Evolutionary conservation across 1,284 basidiomycete genomes (phyloP).

Genomic region (Leccinum solheimii): DNA sequence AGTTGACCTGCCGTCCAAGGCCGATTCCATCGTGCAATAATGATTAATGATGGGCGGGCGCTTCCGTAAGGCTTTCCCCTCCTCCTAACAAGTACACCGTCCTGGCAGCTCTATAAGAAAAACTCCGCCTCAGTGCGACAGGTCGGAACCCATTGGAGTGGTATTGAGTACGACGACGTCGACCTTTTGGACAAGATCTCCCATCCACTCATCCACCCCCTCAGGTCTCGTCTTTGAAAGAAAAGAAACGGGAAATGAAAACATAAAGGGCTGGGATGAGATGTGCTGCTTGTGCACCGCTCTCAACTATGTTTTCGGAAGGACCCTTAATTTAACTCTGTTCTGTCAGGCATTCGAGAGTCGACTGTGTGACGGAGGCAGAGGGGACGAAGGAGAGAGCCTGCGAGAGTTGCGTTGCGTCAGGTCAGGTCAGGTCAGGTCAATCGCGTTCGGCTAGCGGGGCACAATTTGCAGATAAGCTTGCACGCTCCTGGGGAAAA

Average conservation of each 20-base stretch:
- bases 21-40: not conserved
- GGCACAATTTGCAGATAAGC: not conserved
- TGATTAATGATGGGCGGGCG: not conserved
- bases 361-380: not conserved
- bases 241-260: not conserved
- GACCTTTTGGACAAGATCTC: not conserved
- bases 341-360: not conserved
- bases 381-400: not conserved
- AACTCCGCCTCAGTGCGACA: not conserved
- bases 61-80: not conserved
- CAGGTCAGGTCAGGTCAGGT: not conserved
- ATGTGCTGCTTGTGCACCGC: not conserved
- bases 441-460: not conserved
- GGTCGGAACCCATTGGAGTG: not conserved
- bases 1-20: not conserved
- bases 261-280: not conserved
- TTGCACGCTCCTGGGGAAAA: not conserved
- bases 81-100: not conserved
- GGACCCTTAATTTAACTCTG: not conserved
- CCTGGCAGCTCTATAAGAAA: not conserved
- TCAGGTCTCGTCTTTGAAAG: not conserved
- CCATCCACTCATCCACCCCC: not conserved
- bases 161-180: not conserved
- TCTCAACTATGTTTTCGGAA: not conserved
- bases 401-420: not conserved